Conservation (phyloP, 306 rosid species). For the Mimosa bimucronata region DNA sequence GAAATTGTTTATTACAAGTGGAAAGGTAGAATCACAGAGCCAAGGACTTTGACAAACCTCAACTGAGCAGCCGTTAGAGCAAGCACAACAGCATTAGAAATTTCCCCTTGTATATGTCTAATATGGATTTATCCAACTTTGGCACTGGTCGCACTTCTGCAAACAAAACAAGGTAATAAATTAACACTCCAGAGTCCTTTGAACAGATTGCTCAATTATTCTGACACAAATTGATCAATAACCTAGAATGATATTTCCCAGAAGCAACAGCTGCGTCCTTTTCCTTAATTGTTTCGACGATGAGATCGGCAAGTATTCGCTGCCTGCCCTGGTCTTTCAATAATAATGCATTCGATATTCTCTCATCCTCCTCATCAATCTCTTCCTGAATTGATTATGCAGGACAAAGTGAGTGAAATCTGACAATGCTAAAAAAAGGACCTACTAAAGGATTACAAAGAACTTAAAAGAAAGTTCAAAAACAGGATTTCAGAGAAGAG, state of each 20-base stretch:
- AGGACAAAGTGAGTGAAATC: background rate
- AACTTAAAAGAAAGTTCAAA: background rate
- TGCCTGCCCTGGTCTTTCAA: slow-evolving; percentile 50
- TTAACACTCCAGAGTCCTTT: slow-evolving; percentile 4
- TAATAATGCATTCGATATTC: slow-evolving; percentile 61
- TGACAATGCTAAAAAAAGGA: background rate
- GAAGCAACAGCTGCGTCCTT: slow-evolving; percentile 55
- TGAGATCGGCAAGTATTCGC: slow-evolving; percentile 68
- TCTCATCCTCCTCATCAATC: slow-evolving; percentile 76
- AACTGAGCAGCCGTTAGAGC: slow-evolving; percentile 70
- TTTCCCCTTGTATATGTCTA: slow-evolving; percentile 82
- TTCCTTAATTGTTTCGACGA: slow-evolving; percentile 73
- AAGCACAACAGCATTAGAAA: slow-evolving; percentile 73
- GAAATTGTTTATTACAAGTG: background rate
- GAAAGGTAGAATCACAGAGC: background rate
- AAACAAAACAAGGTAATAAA: slow-evolving; percentile 20
- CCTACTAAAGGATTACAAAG: background rate
- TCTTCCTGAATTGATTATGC: slow-evolving; percentile 45
- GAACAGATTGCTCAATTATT: background rate
- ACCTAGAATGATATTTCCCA: slow-evolving; percentile 45
- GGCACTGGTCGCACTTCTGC: slow-evolving; percentile 76
- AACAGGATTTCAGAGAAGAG: slow-evolving; percentile 69
- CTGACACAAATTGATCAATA: background rate
- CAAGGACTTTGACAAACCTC: slow-evolving; percentile 50
- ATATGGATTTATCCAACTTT: slow-evolving; percentile 64